Evolutionary conservation across 768 basidiomycete species (phyloP), one percentile per base, ranked within the genome.

Genomic region (Termitomyces sp.): DNA sequence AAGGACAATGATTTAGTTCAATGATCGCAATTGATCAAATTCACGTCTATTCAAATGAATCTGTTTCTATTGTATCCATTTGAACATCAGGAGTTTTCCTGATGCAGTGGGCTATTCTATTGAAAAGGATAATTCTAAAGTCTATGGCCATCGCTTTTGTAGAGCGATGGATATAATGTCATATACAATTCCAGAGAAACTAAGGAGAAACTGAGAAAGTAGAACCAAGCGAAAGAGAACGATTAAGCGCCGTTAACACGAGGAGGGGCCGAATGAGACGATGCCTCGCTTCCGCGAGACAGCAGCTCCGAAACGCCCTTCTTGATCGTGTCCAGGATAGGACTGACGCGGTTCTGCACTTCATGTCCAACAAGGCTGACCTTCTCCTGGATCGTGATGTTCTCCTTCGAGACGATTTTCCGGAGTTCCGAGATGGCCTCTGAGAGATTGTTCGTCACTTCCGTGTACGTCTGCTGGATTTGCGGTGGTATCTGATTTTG

Each of bases 321-420:
- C 56, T 72, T 71, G 25, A 83, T 63, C 14, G 71, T 73, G 35
- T 86, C 84, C 14, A 90, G 75, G 51, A 89, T 66, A 19, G 89
- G 89, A 27, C 74, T 73, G 23, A 90, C 81, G 34, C 81, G 80
- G 25, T 81, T 78, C 63, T 76, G 80, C 25, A 90, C 85, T 53
- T 87, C 83, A 52, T 76, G 71, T 23, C 76, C 69, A 19, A 90
- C 73, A 56, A 80, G 81, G 46, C 69, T 62, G 17, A 83, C 78
- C 75, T 89, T 90, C 56, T 89, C 88, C 43, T 80, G 77, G 3
- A 89, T 58, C 0, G 87, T 77, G 17, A 85, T 64, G 52, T 87
- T 79, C 55, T 83, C 79, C 35, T 72, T 69, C 17, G 74, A 76
- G 48, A 87, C 64, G 59, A 87, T 85, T 27, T 65, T 59, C 25